A percentile compares a stretch with the other conserved stretches of the same genome.
Evolutionary conservation across 2,329 filamentous ascomycete genomes (phyloP).

Genomic region (Neobulgaria alba): DNA sequence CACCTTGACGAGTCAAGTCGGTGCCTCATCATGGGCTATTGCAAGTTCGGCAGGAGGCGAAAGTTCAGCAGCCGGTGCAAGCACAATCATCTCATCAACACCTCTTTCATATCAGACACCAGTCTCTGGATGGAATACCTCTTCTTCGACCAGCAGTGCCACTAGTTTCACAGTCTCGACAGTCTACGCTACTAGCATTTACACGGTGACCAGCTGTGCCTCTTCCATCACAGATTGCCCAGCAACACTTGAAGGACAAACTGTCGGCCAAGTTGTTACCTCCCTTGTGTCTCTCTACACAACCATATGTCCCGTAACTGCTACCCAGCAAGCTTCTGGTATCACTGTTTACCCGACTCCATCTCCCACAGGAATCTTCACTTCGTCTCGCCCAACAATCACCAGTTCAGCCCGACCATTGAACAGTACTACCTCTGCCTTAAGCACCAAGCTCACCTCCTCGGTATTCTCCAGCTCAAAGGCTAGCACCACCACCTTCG

Average conservation of each 20-base stretch:
- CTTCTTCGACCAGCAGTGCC: neutral
- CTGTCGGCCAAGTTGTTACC: neutral
- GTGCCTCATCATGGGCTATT: neutral
- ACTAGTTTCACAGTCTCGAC: neutral
- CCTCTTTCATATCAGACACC: neutral
- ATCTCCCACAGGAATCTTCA: constrained; percentile 1
- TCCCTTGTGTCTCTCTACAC: neutral
- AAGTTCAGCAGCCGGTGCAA: neutral
- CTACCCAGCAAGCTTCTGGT: neutral
- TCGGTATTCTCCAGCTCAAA: neutral
- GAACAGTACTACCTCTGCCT: neutral
- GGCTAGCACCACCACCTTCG: neutral
- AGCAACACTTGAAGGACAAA: neutral
- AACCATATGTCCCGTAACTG: constrained; percentile 1
- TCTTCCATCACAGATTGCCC: neutral
- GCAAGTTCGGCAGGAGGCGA: neutral
- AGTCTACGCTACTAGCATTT: neutral
- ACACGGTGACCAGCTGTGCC: neutral
- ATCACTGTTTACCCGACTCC: neutral
- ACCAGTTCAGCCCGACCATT: neutral
- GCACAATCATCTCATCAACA: neutral
- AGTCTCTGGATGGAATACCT: neutral
- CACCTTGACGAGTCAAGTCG: neutral
- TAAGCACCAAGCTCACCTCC: neutral
- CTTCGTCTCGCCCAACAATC: neutral